Base-by-base conservation (phyloP, 441 rosid species). In the Cnidoscolus chayamansa region DNA sequence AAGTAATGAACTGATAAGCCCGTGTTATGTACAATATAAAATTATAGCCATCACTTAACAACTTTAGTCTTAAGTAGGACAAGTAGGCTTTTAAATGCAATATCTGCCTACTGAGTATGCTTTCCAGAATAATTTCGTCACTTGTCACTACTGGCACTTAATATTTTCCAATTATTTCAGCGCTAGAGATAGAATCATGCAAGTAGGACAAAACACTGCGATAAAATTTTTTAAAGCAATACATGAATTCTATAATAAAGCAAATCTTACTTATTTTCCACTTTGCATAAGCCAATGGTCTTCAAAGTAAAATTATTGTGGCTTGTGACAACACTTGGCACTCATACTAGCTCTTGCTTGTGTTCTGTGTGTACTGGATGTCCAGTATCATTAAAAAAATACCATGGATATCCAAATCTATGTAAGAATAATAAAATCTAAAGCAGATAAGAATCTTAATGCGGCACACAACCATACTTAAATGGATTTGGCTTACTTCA, bases 311-410 rank as follows among this genome's bases (percentile, higher is more conserved):
- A 48, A n/a, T 60, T 50, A 51, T 31, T 58, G 73, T 71, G 70
- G 43, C 63, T 19, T 9, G 56, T 84, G 84, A 80, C 81, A 56
- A 64, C 75, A 74, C 74, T 67, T 60, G 77, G 53, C 80, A 82
- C 81, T 73, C 63, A 51, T 59, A 76, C 63, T 64, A 55, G 50
- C 35, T 51, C 25, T 71, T 73, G 76, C 76, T 67, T 78, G 13
- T 51, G 35, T 48, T 11, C 53, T 67, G 68, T 73, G 15, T 19
- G 12, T 45, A 11, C 68, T 25, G 70, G 37, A 62, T 47, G 63
- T 17, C 59, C 13, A 60, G 10, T 11, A 63, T 15, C 49, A 60
- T 25, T 25, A 20, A 20, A 63, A 35, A 31, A 5, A 56, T 63
- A 15, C 8, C 32, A 35, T 17, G 3, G 10, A 32, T 57, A 20